Conservation (phyloP, 2,329 filamentous ascomycete species). For the Colletotrichum sojae region DNA sequence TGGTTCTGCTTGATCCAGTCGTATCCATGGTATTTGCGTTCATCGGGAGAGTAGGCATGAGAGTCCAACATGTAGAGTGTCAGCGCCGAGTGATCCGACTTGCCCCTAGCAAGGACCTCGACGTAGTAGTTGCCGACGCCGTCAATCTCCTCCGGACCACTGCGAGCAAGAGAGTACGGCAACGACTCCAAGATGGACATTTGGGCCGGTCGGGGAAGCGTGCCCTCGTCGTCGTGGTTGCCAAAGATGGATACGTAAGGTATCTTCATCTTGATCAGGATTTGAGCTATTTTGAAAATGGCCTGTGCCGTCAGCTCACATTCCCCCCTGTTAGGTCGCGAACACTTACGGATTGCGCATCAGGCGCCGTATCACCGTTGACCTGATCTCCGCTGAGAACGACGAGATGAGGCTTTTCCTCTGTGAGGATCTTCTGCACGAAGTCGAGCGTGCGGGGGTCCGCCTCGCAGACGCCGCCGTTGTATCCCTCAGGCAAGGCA, state of each 20-base stretch:
- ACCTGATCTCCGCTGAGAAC: constrained; percentile 95
- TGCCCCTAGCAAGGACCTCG: constrained; percentile 86
- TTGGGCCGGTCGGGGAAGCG: constrained; percentile 80
- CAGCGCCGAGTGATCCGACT: constrained; percentile 87
- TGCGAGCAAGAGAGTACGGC: constrained; percentile 88
- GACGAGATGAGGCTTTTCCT: constrained; percentile 94
- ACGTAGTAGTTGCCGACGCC: constrained; percentile 96
- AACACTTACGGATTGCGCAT: constrained; percentile 82
- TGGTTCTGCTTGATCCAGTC: constrained; percentile 97
- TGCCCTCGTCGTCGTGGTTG: constrained; percentile 95
- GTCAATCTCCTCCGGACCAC: constrained; percentile 86
- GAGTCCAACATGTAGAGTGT: constrained; percentile 97
- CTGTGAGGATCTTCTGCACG: constrained; percentile 84
- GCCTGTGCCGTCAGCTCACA: constrained; percentile 64
- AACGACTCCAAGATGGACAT: constrained; percentile 91
- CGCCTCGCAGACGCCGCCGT: constrained; percentile 87
- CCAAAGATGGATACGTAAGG: constrained; percentile 96
- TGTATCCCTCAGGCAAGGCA: constrained; percentile 80
- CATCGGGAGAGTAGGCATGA: constrained; percentile 91
- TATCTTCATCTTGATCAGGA: constrained; percentile 88
- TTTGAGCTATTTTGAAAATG: constrained; percentile 91
- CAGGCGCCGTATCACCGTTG: constrained; percentile 92
- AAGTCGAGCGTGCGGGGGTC: constrained; percentile 94
- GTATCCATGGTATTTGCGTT: constrained; percentile 90
- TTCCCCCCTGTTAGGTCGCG: not conserved